Evolutionary conservation across 371 early-diverging fungal genomes (phyloP), one percentile per base, ranked within the genome.

Genomic region (Mucor irregularis): DNA sequence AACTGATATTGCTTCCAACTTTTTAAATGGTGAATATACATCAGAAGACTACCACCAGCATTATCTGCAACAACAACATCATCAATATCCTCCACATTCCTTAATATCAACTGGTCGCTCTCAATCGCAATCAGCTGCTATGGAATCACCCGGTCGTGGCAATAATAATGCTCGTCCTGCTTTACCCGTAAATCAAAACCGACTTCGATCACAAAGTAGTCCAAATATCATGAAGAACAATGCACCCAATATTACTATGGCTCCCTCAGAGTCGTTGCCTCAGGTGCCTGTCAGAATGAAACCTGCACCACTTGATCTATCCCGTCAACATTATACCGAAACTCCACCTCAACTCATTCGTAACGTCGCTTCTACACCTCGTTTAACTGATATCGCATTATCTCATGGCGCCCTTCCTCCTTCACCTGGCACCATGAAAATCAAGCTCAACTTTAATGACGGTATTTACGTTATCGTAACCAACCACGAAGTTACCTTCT

Each of bases 401-500:
- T 34, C 59, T 5, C 45, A 57, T 11, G 50, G 67, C 16, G 33
- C 54, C 1, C n/a, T n/a, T n/a, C 65, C 64, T 40, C 59, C 53
- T 35, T 69, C 63, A 7, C 58, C 69, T 9, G 65, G 59, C 4
- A 38, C 66, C 10, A 45, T 93, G 61, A 94, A 92, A 64, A 80
- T 95, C 63, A 91, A 92, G 61, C 85, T 93, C 47, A 92, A 93
- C 64, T 96, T 85, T 66, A 82, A 88, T 31, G 84, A 87, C 50
- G 93, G 92, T 58, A 81, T 93, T 17, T 95, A 93, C 68, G 82
- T 91, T 26, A 88, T 98, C 37, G 87, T 92, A 21, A 86, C 91
- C 5, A 85, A 92, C 19, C 61, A 76, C 44, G 82, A 87, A 28
- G 83, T 90, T 47, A 64, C 84, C n/a, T 93, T 82, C 70, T 66